Base-by-base conservation (phyloP, 441 rosid genomes). In the Brassica balearica region DNA sequence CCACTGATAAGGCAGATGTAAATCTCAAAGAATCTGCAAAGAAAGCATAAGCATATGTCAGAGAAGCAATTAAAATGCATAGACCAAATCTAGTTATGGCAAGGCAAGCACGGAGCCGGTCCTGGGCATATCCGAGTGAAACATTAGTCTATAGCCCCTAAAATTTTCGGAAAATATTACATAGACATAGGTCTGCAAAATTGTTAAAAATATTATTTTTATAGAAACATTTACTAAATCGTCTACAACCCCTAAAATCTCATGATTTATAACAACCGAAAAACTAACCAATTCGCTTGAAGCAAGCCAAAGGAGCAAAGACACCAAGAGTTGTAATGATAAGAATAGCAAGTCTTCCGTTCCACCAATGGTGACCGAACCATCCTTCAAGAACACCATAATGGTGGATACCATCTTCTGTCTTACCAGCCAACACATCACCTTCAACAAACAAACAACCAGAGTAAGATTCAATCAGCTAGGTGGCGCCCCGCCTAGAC, bases 311-410 rank as follows among this genome's bases (percentile, higher is more conserved):
- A 0, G 98, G 99, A 84, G 88, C 82, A 84, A 96, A 91, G 72
- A 96, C 76, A 72, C 88, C 87, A 8, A 96, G 86, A 8, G 99
- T 96, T 17, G 88, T 86, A 73, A 94, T 72, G 34, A 88, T 81
- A 74, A 96, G 95, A 84, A 94, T 81, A 74, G 87, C 77, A 76
- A 88, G n/a, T 43, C 99, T 88, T 58, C 89, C 91, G 62, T 92
- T 96, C 97, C 98, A 96, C 98, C 95, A 96, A 64, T 92, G 97
- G 66, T 81, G 89, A 75, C 99, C 99, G 38, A 96, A 96, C 99
- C 99, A 96, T 29, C 93, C 97, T 85, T 96, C 98, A 73, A 96
- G 94, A 67, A 94, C 89, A 69, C 99, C 99, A 2, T 86, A 84
- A 85, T 94, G 97, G 82, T 96, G 98, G 87, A 82, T 73, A 86